A percentile compares a stretch with the other conserved stretches of the same genome.
phyloP scores from a whole-genome alignment of 108 stramenopile genomes.

The Cylindrotheca closterium region DNA sequence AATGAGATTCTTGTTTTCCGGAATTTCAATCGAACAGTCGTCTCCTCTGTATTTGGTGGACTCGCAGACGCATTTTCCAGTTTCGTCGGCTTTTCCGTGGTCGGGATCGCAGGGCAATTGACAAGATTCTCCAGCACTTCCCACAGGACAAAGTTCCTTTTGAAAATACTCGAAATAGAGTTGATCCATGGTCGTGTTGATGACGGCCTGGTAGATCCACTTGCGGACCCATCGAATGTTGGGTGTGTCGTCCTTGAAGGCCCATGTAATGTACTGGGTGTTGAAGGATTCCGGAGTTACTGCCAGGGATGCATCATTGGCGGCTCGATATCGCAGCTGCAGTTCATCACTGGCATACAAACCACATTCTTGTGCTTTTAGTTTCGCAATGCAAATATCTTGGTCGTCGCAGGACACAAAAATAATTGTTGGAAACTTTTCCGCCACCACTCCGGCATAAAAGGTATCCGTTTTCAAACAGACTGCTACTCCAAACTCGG shows the following conservation, averaged over 20 bases:
- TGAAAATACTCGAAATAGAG: conserved; percentile 16
- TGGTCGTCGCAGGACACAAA: not conserved
- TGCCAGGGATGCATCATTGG: not conserved
- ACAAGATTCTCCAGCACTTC: conserved; percentile 13
- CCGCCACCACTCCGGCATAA: not conserved
- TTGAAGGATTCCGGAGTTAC: conserved; percentile 7
- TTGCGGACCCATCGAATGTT: not conserved
- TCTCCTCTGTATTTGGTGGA: conserved; percentile 11
- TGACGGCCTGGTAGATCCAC: too few species aligned
- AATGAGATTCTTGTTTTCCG: conserved; percentile 2
- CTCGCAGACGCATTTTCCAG: conserved; percentile 13
- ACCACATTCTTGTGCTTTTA: conserved; percentile 3
- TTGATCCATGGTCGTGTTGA: conserved; percentile 8
- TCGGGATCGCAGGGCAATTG: conserved; percentile 16
- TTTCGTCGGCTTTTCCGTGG: conserved; percentile 3
- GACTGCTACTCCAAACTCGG: not conserved
- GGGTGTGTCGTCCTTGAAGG: not conserved
- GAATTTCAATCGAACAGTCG: conserved; percentile 15
- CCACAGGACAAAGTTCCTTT: conserved; percentile 16
- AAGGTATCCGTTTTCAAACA: not conserved
- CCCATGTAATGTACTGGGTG: conserved; percentile 5
- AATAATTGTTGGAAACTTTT: not conserved
- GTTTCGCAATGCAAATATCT: not conserved
- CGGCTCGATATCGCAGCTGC: not conserved
- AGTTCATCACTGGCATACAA: conserved; percentile 9